These are phyloP conservation scores for Pachysandra terminalis DNA, from an alignment of 164 flowering plant species.

Conservation along the genomic window DNA sequence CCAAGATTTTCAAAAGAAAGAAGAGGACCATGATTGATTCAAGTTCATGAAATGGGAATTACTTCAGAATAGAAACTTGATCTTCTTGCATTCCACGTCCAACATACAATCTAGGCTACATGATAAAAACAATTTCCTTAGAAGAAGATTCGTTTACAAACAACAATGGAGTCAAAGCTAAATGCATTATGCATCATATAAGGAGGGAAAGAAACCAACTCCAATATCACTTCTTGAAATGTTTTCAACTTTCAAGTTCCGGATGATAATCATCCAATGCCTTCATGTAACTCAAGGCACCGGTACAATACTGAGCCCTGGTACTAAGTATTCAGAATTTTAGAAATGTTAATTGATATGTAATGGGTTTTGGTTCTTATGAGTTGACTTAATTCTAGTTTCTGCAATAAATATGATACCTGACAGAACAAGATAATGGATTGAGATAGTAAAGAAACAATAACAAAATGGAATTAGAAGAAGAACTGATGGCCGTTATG, in stretches of 20 bases:
- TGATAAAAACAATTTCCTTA: constrained; percentile 6
- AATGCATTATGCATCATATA: constrained; percentile 5
- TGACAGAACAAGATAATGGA: too few relatives aligned
- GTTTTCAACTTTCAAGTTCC: neutral
- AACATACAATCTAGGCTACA: constrained; percentile 78
- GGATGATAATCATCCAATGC: too few relatives aligned
- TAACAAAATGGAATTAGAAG: too few relatives aligned
- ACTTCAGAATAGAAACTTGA: constrained; percentile 67
- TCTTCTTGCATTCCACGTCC: constrained; percentile 97
- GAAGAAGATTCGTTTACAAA: constrained; percentile 5
- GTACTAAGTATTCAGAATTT: too few relatives aligned
- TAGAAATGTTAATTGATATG: too few relatives aligned
- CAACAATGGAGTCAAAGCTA: neutral
- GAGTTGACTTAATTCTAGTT: too few relatives aligned
- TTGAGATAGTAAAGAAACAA: too few relatives aligned
- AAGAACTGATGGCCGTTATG: too few relatives aligned
- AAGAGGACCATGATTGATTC: constrained; percentile 1
- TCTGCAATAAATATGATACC: too few relatives aligned
- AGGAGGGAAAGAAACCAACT: neutral
- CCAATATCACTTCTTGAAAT: neutral
- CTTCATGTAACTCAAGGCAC: too few relatives aligned
- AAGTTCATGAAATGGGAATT: constrained; percentile 17
- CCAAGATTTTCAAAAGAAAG: constrained; percentile 6
- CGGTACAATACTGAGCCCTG: too few relatives aligned
- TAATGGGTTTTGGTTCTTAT: too few relatives aligned